These are phyloP conservation scores for Kodamaea sagamina DNA, from an alignment of 805 yeast genomes.

Conservation along the genomic window DNA sequence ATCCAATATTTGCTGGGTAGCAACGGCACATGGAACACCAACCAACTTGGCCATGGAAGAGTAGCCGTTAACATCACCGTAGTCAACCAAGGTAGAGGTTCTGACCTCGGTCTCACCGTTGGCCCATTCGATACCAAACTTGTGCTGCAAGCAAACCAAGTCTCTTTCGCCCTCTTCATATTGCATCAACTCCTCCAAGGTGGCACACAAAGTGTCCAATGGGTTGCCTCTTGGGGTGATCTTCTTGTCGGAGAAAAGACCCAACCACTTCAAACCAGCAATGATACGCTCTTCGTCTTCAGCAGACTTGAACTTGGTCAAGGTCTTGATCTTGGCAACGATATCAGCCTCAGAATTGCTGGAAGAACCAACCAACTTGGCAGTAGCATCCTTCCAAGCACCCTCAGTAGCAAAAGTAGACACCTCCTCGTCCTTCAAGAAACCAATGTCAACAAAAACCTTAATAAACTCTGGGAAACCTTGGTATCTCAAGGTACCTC, in stretches of 20 bases:
- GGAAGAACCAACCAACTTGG: conserved; percentile 70
- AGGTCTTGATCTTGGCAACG: conserved; percentile 69
- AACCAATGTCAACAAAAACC: conserved; percentile 91
- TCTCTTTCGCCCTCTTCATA: conserved; percentile 95
- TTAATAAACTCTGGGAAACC: conserved; percentile 98
- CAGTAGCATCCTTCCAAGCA: conserved; percentile 89
- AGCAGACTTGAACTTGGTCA: conserved; percentile 77
- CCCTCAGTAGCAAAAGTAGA: conserved; percentile 57
- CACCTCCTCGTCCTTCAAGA: conserved; percentile 75
- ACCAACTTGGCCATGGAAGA: conserved; percentile 98
- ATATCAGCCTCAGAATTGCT: conserved; percentile 74
- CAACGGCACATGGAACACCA: conserved; percentile 98
- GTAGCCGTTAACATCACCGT: conserved; percentile 86
- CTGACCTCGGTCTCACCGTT: conserved; percentile 89
- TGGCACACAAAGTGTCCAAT: conserved; percentile 94
- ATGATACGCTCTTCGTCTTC: conserved; percentile 86
- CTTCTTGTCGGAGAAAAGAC: conserved; percentile 73
- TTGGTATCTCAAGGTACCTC: conserved; percentile 97
- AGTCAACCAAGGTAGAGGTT: conserved; percentile 93
- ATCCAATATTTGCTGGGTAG: conserved; percentile 78
- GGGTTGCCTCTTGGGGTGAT: conserved; percentile 92
- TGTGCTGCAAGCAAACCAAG: conserved; percentile 92
- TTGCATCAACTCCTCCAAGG: conserved; percentile 94
- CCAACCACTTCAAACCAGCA: conserved; percentile 91
- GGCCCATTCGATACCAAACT: conserved; percentile 95